Percentiles rank a stretch among this genome's conserved stretches.
These are phyloP conservation scores for Gonium pectorale DNA, from an alignment of 139 green algal species.

Conservation along the genomic window DNA sequence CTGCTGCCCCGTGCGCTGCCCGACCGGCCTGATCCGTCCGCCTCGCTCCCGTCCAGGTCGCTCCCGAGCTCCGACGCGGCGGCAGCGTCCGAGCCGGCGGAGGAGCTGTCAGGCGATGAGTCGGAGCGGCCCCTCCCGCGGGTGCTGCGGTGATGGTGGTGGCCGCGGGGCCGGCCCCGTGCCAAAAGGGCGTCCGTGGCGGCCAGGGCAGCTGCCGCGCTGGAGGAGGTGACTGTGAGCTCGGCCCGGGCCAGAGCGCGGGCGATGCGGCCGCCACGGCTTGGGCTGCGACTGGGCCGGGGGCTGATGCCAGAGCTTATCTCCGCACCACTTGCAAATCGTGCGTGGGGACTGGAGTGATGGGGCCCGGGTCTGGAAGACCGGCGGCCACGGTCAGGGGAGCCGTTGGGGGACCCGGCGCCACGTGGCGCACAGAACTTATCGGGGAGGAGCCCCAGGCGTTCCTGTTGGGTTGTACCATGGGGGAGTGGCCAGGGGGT, in stretches of 20 bases:
- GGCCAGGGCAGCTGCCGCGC: neutral
- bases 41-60: too few relatives aligned
- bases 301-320: neutral
- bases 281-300: neutral
- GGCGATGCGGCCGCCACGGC: neutral
- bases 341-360: too few relatives aligned
- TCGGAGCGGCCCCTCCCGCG: neutral
- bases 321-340: neutral
- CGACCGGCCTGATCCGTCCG: too few relatives aligned
- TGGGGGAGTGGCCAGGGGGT: neutral
- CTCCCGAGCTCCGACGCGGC: too few relatives aligned
- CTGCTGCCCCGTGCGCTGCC: too few relatives aligned
- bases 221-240: neutral
- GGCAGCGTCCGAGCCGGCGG: too few relatives aligned
- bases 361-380: too few relatives aligned
- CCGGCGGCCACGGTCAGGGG: neutral
- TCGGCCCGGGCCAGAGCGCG: neutral
- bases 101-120: slow-evolving; percentile 19
- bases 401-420: neutral
- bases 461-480: too few relatives aligned
- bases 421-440: too few relatives aligned
- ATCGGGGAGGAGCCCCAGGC: too few relatives aligned
- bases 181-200: neutral
- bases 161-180: neutral
- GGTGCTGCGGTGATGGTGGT: neutral